A percentile compares a stretch with the other conserved stretches of the same genome.
These are phyloP conservation scores for Penium margaritaceum DNA, from an alignment of 139 green algal genomes.

Conservation along the genomic window DNA sequence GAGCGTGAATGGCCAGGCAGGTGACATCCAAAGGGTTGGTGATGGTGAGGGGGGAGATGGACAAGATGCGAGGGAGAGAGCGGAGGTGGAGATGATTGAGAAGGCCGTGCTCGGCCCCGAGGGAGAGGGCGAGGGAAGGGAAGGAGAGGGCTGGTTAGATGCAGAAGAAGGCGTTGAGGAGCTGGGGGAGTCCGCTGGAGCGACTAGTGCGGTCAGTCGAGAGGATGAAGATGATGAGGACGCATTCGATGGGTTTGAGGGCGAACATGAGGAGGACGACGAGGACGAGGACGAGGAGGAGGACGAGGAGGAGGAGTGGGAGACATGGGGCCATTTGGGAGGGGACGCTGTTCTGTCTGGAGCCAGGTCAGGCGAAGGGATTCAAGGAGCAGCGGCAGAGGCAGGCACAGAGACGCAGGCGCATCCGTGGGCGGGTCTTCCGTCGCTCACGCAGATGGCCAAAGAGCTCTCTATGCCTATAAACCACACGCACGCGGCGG, in stretches of 20 bases:
- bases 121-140: neutral
- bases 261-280: neutral
- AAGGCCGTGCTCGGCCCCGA: neutral
- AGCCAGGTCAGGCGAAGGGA: too few species aligned
- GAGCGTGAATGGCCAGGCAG: slow-evolving; percentile 7
- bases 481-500: too few species aligned
- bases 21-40: neutral
- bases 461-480: too few species aligned
- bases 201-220: neutral
- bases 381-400: too few species aligned
- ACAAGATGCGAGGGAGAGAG: neutral
- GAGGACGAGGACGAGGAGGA: slow-evolving; percentile 8
- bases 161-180: neutral
- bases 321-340: neutral
- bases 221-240: slow-evolving; percentile 8
- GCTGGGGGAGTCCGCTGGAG: neutral
- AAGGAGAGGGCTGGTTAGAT: neutral
- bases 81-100: neutral
- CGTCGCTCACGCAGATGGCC: too few species aligned
- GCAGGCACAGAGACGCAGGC: too few species aligned
- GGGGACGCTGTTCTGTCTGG: too few species aligned
- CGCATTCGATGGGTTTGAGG: neutral
- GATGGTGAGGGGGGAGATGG: neutral
- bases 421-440: too few species aligned
- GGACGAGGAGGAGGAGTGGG: slow-evolving; percentile 9